Conservation (phyloP, 23 red algal species). For the Rhodosorus marinus region DNA sequence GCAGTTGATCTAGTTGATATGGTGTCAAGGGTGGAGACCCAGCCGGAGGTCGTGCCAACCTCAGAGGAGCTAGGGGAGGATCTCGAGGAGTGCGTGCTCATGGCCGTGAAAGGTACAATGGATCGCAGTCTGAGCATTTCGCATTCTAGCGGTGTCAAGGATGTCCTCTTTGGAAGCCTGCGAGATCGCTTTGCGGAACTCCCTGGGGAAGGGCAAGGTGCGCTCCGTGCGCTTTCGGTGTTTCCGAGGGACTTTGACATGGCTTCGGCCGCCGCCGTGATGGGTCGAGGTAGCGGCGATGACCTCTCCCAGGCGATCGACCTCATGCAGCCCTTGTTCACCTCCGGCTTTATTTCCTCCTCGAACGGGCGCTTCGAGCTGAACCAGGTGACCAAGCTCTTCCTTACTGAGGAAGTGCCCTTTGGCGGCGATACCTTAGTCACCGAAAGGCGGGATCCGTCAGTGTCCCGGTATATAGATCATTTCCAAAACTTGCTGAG, state of each 20-base stretch:
- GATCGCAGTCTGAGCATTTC: too few species aligned
- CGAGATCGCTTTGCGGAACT: not conserved
- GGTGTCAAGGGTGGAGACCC: too few species aligned
- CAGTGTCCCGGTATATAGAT: conserved; percentile 13
- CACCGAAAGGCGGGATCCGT: not conserved
- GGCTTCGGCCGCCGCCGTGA: not conserved
- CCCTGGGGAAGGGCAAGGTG: not conserved
- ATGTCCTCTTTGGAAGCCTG: conserved; percentile 1
- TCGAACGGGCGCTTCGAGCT: conserved; percentile 1
- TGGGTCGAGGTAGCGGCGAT: too few species aligned
- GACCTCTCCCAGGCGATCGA: not conserved
- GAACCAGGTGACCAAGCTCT: not conserved
- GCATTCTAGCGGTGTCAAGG: not conserved
- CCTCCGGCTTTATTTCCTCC: not conserved
- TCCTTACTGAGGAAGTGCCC: not conserved
- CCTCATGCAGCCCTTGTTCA: not conserved
- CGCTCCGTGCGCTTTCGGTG: not conserved
- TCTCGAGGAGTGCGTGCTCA: too few species aligned
- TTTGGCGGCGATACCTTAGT: not conserved
- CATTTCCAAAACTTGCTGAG: conserved; percentile 21
- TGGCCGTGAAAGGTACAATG: too few species aligned
- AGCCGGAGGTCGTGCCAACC: too few species aligned
- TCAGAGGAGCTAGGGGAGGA: too few species aligned
- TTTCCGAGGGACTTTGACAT: conserved; percentile 3
- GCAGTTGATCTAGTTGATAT: too few species aligned